Evolutionary conservation across 768 basidiomycete species (phyloP).

Genomic region (Gloeophyllum trabeum): DNA sequence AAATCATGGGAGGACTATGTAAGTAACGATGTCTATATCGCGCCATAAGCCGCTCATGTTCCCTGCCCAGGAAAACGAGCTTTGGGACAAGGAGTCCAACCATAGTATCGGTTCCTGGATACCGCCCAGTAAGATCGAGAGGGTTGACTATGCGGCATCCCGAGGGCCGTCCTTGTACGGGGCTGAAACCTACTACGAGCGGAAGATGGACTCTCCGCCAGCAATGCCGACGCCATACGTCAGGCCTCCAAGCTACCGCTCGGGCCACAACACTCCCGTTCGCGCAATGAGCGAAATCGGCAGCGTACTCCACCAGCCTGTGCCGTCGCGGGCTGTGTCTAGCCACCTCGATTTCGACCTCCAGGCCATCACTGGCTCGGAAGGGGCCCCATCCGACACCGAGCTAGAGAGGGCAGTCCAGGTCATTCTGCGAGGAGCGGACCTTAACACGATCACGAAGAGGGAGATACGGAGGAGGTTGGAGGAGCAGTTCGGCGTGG

Average conservation of each 20-base stretch:
- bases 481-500: constrained; percentile 74
- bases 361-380: constrained; percentile 42
- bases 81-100: constrained; percentile 96
- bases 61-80: constrained; percentile 68
- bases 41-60: neutral
- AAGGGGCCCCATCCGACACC: constrained; percentile 48
- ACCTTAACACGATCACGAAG: constrained; percentile 88
- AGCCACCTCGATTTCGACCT: constrained; percentile 71
- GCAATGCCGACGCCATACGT: constrained; percentile 47
- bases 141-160: constrained; percentile 69
- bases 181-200: constrained; percentile 78
- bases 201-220: constrained; percentile 55
- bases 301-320: constrained; percentile 41
- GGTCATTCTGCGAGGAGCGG: constrained; percentile 62
- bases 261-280: constrained; percentile 66
- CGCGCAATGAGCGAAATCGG: constrained; percentile 13
- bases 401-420: constrained; percentile 72
- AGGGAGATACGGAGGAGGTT: constrained; percentile 78
- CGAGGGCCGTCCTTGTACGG: constrained; percentile 76
- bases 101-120: constrained; percentile 93
- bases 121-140: constrained; percentile 60
- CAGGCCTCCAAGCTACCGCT: constrained; percentile 63
- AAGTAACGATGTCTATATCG: constrained; percentile 16
- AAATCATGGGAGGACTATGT: constrained; percentile 97
- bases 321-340: constrained; percentile 59